phyloP scores from a whole-genome alignment of 805 yeast species.

The Saccharomyces jurei region DNA sequence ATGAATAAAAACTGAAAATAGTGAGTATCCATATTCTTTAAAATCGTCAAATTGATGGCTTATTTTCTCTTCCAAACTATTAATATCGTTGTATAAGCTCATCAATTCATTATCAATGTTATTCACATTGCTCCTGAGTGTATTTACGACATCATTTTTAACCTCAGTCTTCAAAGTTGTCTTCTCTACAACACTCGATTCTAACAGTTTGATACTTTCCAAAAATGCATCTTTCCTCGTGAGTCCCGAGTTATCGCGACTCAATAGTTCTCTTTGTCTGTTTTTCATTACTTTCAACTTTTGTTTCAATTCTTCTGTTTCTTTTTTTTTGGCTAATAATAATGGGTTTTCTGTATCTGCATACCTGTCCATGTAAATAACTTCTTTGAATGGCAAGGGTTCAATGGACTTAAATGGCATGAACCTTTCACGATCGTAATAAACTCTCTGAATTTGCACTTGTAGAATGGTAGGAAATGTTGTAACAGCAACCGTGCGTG shows the following conservation, averaged over 20 bases:
- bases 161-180: conserved; percentile 34
- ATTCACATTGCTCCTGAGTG: conserved; percentile 39
- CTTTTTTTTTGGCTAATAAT: conserved; percentile 44
- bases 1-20: conserved; percentile 90
- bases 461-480: conserved; percentile 77
- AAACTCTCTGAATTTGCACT: conserved; percentile 89
- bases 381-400: conserved; percentile 73
- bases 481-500: conserved; percentile 62
- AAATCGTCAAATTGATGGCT: conserved; percentile 54
- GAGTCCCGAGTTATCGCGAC: conserved; percentile 43
- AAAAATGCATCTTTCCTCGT: conserved; percentile 45
- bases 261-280: conserved; percentile 37
- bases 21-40: conserved; percentile 60
- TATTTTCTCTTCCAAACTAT: conserved; percentile 40
- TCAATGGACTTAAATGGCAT: conserved; percentile 76
- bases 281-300: conserved; percentile 38
- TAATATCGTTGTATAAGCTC: conserved; percentile 36
- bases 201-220: conserved; percentile 50
- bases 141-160: conserved; percentile 9
- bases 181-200: conserved; percentile 36
- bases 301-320: conserved; percentile 54
- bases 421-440: conserved; percentile 66
- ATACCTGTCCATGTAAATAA: conserved; percentile 80
- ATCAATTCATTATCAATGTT: conserved; percentile 41
- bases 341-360: conserved; percentile 56